Evolutionary conservation across 2,329 filamentous ascomycete genomes (phyloP), one percentile per base, ranked within the genome.

Genomic region (Epichloe uncinata): DNA sequence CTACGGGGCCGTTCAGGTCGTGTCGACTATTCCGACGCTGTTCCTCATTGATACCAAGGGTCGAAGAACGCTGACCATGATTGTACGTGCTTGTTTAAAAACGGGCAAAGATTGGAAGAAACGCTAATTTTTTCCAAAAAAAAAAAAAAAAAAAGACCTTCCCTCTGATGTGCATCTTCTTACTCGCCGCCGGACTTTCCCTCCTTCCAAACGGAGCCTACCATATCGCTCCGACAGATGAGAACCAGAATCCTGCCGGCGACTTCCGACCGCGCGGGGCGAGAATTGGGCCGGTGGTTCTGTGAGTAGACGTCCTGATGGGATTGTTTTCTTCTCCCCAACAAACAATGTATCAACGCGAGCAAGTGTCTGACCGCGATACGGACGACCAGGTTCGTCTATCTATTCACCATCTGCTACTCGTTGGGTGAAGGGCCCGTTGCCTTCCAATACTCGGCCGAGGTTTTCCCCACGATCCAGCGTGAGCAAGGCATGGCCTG

Each of bases 401-500:
- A 60, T 41, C 50, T 62, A 11, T 61, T 59, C 41, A 56, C 55
- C 2, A 57, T 60, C 16, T 60, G 58, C 35, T 63, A 61, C 51
- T 59, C 58, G 0, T 49, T 58, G 9, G 59, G 82, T n/a, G 81
- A 84, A 66, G 81, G 78, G 0, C 74, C 75, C 2, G 79, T 83
- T 11, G 78, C 79, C 0, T 84, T 81, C 61, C 74, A 76, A 11
- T 84, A 84, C 66, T 75, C 72, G 2, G 78, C 80, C 22, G 81
- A 84, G 60, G 79, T 83, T 2, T 84, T 79, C 61, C 81, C 81
- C 0, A 72, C 83, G 0, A 79, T 77, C 3, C 80, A 84, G 61
- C 72, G 81, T 59, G 81, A 84, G 59, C 71, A 82, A 34, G 81
- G 81, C 45, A 84, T 85, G 81, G 74, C 72, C 0, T 82, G 77